Conservation (phyloP, 2,329 filamentous ascomycete genomes). For the Xylaria sp. region DNA sequence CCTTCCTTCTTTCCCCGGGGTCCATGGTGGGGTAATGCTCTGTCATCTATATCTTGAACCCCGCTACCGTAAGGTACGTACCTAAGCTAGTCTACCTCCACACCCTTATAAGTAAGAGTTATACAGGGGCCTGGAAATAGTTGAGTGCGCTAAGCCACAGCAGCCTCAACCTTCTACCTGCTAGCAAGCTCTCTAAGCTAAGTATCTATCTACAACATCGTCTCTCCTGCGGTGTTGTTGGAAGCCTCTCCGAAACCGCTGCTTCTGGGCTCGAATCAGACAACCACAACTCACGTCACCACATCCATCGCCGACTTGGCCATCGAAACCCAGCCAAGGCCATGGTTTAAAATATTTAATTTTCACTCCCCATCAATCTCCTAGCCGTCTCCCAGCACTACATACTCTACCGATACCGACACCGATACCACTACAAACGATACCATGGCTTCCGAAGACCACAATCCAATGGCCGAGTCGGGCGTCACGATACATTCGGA, state of each 20-base stretch:
- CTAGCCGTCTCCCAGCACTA: not conserved
- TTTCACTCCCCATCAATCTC: not conserved
- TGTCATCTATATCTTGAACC: slow-evolving; percentile 18
- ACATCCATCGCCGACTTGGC: not conserved
- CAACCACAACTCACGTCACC: slow-evolving; percentile 1
- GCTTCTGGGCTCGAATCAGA: not conserved
- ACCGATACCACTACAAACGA: not conserved
- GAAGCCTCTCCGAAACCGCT: slow-evolving; percentile 32
- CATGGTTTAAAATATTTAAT: slow-evolving; percentile 13
- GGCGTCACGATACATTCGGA: slow-evolving; percentile 83
- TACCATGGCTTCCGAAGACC: slow-evolving; percentile 65
- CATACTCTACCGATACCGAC: not conserved
- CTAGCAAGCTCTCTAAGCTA: not conserved
- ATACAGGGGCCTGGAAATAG: too few relatives aligned
- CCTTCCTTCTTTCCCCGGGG: not conserved
- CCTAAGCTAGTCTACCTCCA: not conserved
- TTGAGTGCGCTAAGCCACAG: slow-evolving; percentile 33
- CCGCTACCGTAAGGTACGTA: slow-evolving; percentile 21
- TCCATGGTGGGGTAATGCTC: slow-evolving; percentile 29
- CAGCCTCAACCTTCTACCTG: slow-evolving; percentile 9
- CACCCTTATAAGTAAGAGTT: too few relatives aligned
- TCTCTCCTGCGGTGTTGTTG: not conserved
- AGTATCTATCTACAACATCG: not conserved
- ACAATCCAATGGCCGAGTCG: slow-evolving; percentile 72
- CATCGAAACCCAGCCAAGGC: not conserved